Evolutionary conservation across 164 flowering plant species (phyloP).

Genomic region (Umbilicus rupestris): DNA sequence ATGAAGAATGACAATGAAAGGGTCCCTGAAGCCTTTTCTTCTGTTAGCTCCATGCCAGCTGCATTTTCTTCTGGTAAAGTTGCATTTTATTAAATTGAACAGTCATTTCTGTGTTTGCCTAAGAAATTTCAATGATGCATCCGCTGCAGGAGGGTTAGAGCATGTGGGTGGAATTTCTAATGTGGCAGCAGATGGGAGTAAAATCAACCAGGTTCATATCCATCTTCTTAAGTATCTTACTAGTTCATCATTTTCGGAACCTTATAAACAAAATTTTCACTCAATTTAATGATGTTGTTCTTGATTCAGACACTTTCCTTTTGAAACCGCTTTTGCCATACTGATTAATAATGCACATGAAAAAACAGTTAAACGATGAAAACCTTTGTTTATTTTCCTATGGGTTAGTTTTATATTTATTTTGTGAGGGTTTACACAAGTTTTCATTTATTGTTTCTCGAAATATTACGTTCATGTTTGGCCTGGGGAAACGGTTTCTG

Average conservation of each 20-base stretch:
- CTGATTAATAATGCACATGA: not conserved
- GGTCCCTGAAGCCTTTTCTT: slow-evolving; percentile 21
- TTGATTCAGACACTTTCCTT: not conserved
- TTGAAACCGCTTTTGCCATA: not conserved
- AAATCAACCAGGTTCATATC: slow-evolving; percentile 37
- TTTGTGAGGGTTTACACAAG: not conserved
- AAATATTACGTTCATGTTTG: not conserved
- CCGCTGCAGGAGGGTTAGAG: slow-evolving; percentile 30
- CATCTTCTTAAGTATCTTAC: not conserved
- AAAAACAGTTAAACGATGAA: not conserved
- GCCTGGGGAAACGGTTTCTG: not conserved
- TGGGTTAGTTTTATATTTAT: too few species aligned
- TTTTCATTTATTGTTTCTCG: not conserved
- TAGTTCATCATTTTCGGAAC: not conserved
- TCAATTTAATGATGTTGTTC: not conserved
- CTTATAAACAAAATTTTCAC: not conserved
- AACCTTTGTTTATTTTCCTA: too few species aligned
- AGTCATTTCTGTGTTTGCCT: not conserved
- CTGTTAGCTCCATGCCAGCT: slow-evolving; percentile 13
- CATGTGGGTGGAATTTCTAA: slow-evolving; percentile 41
- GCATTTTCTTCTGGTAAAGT: slow-evolving; percentile 19
- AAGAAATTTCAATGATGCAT: slow-evolving; percentile 14
- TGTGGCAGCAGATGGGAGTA: slow-evolving; percentile 22
- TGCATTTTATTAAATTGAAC: slow-evolving; percentile 13
- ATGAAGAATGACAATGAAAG: slow-evolving; percentile 25